Evolutionary conservation across 1,284 basidiomycete genomes (phyloP), one percentile per base, ranked within the genome.

Genomic region (Moesziomyces antarcticus): DNA sequence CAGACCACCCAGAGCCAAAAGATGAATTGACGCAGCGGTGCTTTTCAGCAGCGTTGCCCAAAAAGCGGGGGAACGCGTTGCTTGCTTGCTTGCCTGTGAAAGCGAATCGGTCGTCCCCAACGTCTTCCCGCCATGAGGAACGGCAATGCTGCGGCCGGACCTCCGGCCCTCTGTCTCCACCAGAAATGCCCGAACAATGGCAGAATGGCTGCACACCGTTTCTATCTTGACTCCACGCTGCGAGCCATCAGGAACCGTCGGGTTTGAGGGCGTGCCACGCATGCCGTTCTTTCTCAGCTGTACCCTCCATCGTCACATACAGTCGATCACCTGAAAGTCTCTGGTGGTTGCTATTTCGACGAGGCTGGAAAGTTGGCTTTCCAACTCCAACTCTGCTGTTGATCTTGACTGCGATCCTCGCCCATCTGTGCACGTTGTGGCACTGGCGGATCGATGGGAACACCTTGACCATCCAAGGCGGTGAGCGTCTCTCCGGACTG

Each of bases 301-400:
- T 7, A 33, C 13, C 30, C 8, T 33, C 11, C 10, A 9, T 33
- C 13, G 27, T 1, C 27, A 30, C 27, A 30, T 30, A 10, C 27
- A 30, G 27, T 30, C 27, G 4, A 30, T 10, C 27, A 6, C 10
- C 27, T 30, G 27, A 30, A 30, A 30, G 27, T 30, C 27, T 9
- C 27, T 30, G 27, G 10, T 30, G 27, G 27, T 30, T 30, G 10
- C 40, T 50, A n/a, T n/a, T 18, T 18, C 60, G 56, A 70, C 46
- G 57, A 10, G 1, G 53, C 18, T 5, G 66, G 62, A 50, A 70
- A 70, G 56, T 74, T 74, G 6, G 67, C 63, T 48, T 74, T 74
- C 72, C 72, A 74, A 45, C 56, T 62, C 61, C 65, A 68, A 20
- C 30, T 40, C 20, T 30, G 30, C 24, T 20, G 24, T 24, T 24